phyloP scores from a whole-genome alignment of 208 protist species.

The Herpetomonas tarakana region DNA sequence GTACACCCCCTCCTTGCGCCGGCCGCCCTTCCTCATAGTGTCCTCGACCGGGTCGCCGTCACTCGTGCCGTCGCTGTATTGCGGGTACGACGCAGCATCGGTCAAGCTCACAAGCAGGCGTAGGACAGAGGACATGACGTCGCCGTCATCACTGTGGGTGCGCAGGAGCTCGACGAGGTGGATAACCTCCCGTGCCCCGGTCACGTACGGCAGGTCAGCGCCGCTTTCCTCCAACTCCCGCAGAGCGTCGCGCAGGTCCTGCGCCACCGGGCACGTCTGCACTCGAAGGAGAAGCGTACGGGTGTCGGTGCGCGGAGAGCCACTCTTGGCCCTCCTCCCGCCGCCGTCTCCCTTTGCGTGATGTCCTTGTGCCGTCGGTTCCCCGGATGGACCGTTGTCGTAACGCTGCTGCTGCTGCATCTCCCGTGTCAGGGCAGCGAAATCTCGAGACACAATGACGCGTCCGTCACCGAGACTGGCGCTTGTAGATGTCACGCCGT shows the following conservation, averaged over 20 bases:
- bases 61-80: slow-evolving; percentile 8
- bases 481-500: not conserved
- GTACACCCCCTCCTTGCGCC: slow-evolving; percentile 6
- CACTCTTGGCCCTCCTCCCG: not conserved
- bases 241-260: slow-evolving; percentile 78
- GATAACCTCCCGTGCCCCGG: slow-evolving; percentile 35
- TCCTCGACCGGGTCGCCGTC: slow-evolving; percentile 1
- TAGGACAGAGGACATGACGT: slow-evolving; percentile 35
- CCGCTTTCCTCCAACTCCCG: slow-evolving; percentile 38
- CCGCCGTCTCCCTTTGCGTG: not conserved
- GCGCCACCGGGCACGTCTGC: slow-evolving; percentile 69
- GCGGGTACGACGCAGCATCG: slow-evolving; percentile 42
- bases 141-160: slow-evolving; percentile 33
- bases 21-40: slow-evolving; percentile 9
- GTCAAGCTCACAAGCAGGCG: slow-evolving; percentile 54
- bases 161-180: slow-evolving; percentile 38
- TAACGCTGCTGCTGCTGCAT: not conserved
- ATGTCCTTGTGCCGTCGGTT: not conserved
- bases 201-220: slow-evolving; percentile 51
- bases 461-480: not conserved
- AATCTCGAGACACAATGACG: not conserved
- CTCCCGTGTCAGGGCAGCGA: slow-evolving; percentile 1
- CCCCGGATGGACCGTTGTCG: not conserved
- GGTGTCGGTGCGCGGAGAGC: slow-evolving; percentile 16
- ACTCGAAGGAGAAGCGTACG: slow-evolving; percentile 70